Conservation (phyloP, 2,329 filamentous ascomycete species). For the Taxawa tesnikishii region DNA sequence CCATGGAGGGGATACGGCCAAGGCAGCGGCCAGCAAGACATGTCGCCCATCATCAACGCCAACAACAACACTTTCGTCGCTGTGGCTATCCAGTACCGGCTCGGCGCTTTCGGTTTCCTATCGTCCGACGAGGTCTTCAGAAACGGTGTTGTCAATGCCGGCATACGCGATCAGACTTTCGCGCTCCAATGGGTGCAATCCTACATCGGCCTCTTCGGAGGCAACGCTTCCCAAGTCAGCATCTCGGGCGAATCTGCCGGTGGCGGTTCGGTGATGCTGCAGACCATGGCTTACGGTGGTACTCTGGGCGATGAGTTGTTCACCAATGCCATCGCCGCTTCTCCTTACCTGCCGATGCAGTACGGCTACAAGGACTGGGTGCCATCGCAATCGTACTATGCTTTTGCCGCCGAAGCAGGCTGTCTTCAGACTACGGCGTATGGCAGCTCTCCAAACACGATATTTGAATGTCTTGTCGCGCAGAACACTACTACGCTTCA, state of each 20-base stretch:
- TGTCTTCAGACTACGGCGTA: conserved; percentile 23
- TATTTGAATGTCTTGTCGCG: conserved; percentile 31
- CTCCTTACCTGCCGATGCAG: conserved; percentile 41
- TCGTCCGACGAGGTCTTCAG: conserved; percentile 23
- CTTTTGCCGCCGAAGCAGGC: conserved; percentile 29
- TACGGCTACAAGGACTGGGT: conserved; percentile 35
- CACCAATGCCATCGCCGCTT: conserved; percentile 24
- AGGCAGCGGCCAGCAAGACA: conserved; percentile 25
- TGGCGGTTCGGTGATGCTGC: conserved; percentile 26
- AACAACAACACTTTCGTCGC: conserved; percentile 37
- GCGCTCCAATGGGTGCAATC: conserved; percentile 40
- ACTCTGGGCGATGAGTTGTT: conserved; percentile 14
- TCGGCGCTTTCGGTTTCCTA: conserved; percentile 34
- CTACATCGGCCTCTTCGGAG: conserved; percentile 34
- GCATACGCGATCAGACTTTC: conserved; percentile 34
- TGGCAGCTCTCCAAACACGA: conserved; percentile 17
- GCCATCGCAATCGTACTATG: conserved; percentile 33
- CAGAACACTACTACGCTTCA: conserved; percentile 25
- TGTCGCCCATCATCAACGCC: conserved; percentile 30
- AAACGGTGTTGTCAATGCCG: conserved; percentile 25
- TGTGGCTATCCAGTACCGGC: conserved; percentile 37
- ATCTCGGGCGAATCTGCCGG: conserved; percentile 27
- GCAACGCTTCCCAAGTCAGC: conserved; percentile 32
- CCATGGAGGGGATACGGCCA: conserved; percentile 28
- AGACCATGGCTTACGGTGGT: conserved; percentile 16